A percentile compares a stretch with the other conserved stretches of the same genome.
phyloP scores from a whole-genome alignment of 2,329 filamentous ascomycete species.

The Aspergillus calidoustus region DNA sequence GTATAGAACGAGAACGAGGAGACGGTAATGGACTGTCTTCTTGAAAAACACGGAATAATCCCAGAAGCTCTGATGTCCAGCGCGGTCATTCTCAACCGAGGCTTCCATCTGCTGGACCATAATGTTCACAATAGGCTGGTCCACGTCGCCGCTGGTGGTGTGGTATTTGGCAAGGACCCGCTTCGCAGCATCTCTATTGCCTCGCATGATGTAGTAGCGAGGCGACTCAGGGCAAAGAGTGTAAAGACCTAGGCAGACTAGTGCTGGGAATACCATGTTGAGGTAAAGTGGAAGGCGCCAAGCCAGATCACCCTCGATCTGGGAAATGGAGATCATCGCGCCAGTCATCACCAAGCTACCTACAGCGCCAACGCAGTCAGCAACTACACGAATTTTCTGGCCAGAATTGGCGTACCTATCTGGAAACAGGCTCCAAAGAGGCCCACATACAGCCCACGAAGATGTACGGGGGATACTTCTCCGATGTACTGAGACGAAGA shows the following conservation, averaged over 20 bases:
- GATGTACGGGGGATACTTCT: slow-evolving; percentile 38
- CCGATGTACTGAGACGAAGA: slow-evolving; percentile 47
- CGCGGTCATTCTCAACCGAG: slow-evolving; percentile 46
- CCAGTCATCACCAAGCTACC: slow-evolving; percentile 48
- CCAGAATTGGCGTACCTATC: slow-evolving; percentile 29
- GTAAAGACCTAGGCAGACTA: slow-evolving; percentile 52
- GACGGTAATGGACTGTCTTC: slow-evolving; percentile 48
- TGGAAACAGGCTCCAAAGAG: slow-evolving; percentile 55
- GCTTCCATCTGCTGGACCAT: slow-evolving; percentile 52
- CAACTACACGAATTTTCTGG: too few relatives aligned
- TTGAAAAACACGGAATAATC: slow-evolving; percentile 55
- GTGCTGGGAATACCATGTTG: slow-evolving; percentile 53
- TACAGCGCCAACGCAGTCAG: too few relatives aligned
- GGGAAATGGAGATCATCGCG: slow-evolving; percentile 49
- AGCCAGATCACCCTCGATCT: slow-evolving; percentile 43
- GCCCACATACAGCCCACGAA: slow-evolving; percentile 52
- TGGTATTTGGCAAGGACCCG: slow-evolving; percentile 46
- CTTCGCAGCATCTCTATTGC: slow-evolving; percentile 31
- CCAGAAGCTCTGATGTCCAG: slow-evolving; percentile 47
- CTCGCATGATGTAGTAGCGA: slow-evolving; percentile 41
- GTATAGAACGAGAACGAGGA: slow-evolving; percentile 52
- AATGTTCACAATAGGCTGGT: slow-evolving; percentile 49
- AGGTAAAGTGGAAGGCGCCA: slow-evolving; percentile 51
- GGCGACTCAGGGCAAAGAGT: slow-evolving; percentile 44
- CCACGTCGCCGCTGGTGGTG: slow-evolving; percentile 46